Evolutionary conservation across 129 eudicot species (phyloP).

Genomic region (Helianthus annuus): HanXRQr2.0-SUNRISE NC_035449.2:2179381-2179880

Average conservation of each 20-base stretch:
- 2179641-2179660: constrained; percentile 74
- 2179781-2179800: no score
- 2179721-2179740: no score
- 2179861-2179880: no score
- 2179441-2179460: no score
- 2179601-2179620: constrained; percentile 76
- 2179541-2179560: constrained; percentile 53
- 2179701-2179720: no score
- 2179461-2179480: background rate
- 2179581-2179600: constrained; percentile 50
- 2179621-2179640: constrained; percentile 59
- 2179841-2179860: no score
- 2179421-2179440: background rate
- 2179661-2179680: constrained; percentile 50
- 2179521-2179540: constrained; percentile 36
- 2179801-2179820: no score
- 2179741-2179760: no score
- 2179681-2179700: constrained; percentile 36
- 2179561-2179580: constrained; percentile 70
- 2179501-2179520: constrained; percentile 66
- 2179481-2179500: constrained; percentile 47
- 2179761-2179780: no score
- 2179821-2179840: no score
- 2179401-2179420: constrained; percentile 46
- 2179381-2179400: constrained; percentile 45